Percentiles rank a stretch among this genome's conserved stretches.
These are phyloP conservation scores for Clitoria ternatea DNA, from an alignment of 306 rosid genomes.

Conservation along the genomic window DNA sequence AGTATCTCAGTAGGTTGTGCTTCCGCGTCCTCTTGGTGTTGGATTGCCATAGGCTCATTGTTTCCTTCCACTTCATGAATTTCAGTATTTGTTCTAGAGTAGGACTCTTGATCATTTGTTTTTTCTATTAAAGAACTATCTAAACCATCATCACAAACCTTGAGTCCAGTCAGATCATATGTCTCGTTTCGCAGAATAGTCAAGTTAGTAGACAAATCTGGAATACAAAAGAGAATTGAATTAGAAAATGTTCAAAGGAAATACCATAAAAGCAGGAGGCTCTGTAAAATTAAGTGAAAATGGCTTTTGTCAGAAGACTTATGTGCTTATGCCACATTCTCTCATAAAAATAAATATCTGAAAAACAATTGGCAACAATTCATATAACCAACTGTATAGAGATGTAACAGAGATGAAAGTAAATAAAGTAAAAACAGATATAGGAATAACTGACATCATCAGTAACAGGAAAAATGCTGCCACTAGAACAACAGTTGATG, in stretches of 20 bases:
- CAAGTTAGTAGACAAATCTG: constrained; percentile 72
- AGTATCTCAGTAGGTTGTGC: constrained; percentile 35
- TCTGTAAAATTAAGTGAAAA: constrained; percentile 1
- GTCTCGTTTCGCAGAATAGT: constrained; percentile 47
- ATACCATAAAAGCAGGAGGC: not conserved
- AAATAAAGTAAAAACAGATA: not conserved
- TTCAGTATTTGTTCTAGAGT: constrained; percentile 40
- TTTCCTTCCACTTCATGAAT: constrained; percentile 30
- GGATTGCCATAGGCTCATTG: constrained; percentile 31
- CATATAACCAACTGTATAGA: not conserved
- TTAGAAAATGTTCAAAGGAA: constrained; percentile 4
- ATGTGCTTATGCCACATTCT: not conserved
- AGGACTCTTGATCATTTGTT: constrained; percentile 43
- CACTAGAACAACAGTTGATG: not conserved
- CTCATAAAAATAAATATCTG: not conserved
- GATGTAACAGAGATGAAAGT: not conserved
- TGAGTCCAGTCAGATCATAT: constrained; percentile 54
- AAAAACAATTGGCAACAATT: not conserved
- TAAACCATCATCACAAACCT: constrained; percentile 44
- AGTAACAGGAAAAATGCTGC: not conserved
- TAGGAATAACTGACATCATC: too few relatives aligned
- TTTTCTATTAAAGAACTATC: constrained; percentile 40
- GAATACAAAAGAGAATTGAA: constrained; percentile 28
- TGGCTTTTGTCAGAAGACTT: not conserved
- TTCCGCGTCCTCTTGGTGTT: constrained; percentile 44